These are phyloP conservation scores for Angomonas deanei DNA, from an alignment of 208 protist species.

Conservation along the genomic window DNA sequence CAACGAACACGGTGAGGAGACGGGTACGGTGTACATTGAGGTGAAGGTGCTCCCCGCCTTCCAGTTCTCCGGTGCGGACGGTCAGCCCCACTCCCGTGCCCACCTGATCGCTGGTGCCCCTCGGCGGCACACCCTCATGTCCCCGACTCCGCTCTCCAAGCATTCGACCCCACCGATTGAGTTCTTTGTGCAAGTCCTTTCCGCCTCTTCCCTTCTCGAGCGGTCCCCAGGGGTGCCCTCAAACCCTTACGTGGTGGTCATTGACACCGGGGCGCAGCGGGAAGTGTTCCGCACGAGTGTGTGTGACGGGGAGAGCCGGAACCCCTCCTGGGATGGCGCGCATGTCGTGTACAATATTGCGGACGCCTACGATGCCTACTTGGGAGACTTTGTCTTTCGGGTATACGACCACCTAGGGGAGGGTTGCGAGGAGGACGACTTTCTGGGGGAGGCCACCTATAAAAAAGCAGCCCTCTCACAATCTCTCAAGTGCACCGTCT, in stretches of 20 bases:
- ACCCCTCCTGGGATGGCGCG: not conserved
- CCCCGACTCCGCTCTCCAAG: not conserved
- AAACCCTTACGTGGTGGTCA: conserved; percentile 1
- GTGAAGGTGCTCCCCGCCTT: not conserved
- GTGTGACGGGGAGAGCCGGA: not conserved
- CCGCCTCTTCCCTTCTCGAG: not conserved
- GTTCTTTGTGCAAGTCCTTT: conserved; percentile 2
- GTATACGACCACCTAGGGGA: conserved; percentile 3
- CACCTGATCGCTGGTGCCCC: not conserved
- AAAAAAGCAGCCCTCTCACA: not conserved
- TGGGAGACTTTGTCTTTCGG: conserved; percentile 1
- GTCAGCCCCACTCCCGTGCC: not conserved
- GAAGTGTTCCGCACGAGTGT: not conserved
- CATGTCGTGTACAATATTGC: not conserved
- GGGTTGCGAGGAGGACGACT: conserved; percentile 2
- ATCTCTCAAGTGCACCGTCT: no score
- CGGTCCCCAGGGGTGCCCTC: not conserved
- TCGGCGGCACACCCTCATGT: not conserved
- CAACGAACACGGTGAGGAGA: not conserved
- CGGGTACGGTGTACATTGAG: conserved; percentile 16
- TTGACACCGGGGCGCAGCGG: not conserved
- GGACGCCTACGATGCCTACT: not conserved
- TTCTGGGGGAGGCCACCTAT: not conserved
- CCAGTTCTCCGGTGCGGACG: not conserved
- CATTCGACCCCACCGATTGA: not conserved